A percentile compares a stretch with the other conserved stretches of the same genome.
Evolutionary conservation across 768 basidiomycete species (phyloP).

Genomic region (Collybia sordida): DNA sequence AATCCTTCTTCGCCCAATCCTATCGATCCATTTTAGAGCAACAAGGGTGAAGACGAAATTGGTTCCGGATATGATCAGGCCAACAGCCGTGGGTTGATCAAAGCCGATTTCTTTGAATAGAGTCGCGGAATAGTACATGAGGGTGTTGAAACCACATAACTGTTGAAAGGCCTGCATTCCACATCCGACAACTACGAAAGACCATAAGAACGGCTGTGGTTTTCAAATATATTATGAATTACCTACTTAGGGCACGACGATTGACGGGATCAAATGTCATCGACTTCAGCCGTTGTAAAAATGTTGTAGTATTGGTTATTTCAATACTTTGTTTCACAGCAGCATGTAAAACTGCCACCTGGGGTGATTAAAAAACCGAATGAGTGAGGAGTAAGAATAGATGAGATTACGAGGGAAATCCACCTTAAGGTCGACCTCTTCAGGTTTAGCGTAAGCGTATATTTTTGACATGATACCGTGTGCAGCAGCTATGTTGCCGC

Average conservation of each 20-base stretch:
- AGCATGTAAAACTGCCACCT: slow-evolving; percentile 60
- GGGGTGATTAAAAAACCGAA: not conserved
- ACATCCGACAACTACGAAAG: slow-evolving; percentile 60
- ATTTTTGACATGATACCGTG: slow-evolving; percentile 59
- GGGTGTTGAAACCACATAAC: slow-evolving; percentile 81
- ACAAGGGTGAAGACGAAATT: slow-evolving; percentile 79
- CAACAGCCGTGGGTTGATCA: slow-evolving; percentile 78
- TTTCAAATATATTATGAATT: not conserved
- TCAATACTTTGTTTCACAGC: slow-evolving; percentile 62
- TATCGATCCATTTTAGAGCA: slow-evolving; percentile 68
- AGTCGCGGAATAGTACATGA: slow-evolving; percentile 75
- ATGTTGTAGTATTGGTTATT: slow-evolving; percentile 61
- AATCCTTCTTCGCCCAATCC: slow-evolving; percentile 17
- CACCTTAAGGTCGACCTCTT: slow-evolving; percentile 69
- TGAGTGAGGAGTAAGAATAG: not conserved
- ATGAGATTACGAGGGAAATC: not conserved
- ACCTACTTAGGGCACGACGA: slow-evolving; percentile 67
- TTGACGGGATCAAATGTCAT: slow-evolving; percentile 59
- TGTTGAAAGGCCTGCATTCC: slow-evolving; percentile 86
- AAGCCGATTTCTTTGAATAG: slow-evolving; percentile 82
- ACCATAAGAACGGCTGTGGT: not conserved
- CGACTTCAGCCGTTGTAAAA: slow-evolving; percentile 52
- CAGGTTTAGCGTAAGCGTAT: slow-evolving; percentile 63
- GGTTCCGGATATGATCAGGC: slow-evolving; percentile 74
- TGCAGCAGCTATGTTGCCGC: slow-evolving; percentile 50